phyloP scores from a whole-genome alignment of 164 flowering plant genomes.

The Chimonanthus salicifolius region DNA sequence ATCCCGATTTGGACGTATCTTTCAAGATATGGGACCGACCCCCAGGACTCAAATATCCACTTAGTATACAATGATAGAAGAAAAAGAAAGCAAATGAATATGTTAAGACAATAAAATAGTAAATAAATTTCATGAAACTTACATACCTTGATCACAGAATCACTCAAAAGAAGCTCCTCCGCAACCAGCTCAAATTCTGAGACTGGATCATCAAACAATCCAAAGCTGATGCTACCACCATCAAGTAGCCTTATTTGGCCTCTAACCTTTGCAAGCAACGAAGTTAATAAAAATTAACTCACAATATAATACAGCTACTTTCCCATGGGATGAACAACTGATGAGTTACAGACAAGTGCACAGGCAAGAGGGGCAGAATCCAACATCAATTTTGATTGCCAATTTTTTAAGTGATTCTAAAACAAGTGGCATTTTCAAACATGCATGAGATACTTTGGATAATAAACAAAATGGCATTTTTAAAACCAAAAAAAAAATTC shows the following conservation, averaged over 20 bases:
- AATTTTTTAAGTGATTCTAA: too few species aligned
- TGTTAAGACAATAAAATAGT: background rate
- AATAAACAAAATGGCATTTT: too few species aligned
- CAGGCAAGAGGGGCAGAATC: background rate
- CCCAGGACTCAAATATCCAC: too few species aligned
- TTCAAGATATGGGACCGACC: background rate
- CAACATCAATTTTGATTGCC: too few species aligned
- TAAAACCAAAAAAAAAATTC: too few species aligned
- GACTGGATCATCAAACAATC: constrained; percentile 58
- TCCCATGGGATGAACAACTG: background rate
- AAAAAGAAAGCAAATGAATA: background rate
- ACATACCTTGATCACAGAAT: constrained; percentile 72
- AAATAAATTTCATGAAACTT: background rate
- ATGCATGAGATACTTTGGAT: too few species aligned
- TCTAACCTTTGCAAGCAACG: constrained; percentile 58
- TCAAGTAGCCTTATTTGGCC: constrained; percentile 73
- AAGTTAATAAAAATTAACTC: constrained; percentile 4
- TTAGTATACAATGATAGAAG: background rate
- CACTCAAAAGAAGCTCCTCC: constrained; percentile 92
- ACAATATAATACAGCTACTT: background rate
- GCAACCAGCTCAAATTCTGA: constrained; percentile 98
- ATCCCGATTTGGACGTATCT: too few species aligned
- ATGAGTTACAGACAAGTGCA: background rate
- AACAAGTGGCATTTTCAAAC: too few species aligned
- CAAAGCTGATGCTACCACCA: constrained; percentile 75